Percentiles rank a stretch among this genome's conserved stretches.
Evolutionary conservation across 208 protist species (phyloP).

Genomic region (Leishmania braziliensis): DNA sequence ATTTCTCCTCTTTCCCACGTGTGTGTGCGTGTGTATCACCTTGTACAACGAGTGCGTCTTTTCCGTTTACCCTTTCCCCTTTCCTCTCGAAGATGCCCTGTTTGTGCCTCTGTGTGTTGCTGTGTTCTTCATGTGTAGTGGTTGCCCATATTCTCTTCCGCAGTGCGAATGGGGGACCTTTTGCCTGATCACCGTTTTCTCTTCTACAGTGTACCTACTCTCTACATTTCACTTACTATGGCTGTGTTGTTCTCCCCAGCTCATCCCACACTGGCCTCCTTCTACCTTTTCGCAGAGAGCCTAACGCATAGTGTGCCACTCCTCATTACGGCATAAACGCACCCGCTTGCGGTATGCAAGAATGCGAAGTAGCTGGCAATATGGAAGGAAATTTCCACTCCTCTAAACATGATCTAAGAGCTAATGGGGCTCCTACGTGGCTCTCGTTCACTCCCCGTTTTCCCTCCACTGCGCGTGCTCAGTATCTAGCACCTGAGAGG

Average conservation of each 20-base stretch:
- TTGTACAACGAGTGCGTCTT: background rate
- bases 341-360: no score
- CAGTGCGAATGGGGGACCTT: background rate
- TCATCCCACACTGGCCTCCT: background rate
- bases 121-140: constrained; percentile 1
- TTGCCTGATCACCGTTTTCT: background rate
- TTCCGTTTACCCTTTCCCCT: background rate
- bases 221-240: background rate
- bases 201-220: background rate
- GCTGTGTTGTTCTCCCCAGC: background rate
- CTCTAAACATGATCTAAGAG: background rate
- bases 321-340: no score
- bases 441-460: background rate
- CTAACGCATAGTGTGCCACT: background rate
- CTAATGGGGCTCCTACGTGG: background rate
- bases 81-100: background rate
- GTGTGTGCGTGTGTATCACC: background rate
- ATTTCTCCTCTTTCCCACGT: background rate
- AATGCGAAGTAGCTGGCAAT: background rate
- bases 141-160: background rate
- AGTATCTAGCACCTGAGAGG: background rate
- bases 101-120: background rate
- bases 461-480: background rate
- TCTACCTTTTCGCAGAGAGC: background rate
- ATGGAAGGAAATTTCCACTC: background rate